Evolutionary conservation across 2,329 filamentous ascomycete genomes (phyloP).

Genomic region (Colletotrichum karsti): DNA sequence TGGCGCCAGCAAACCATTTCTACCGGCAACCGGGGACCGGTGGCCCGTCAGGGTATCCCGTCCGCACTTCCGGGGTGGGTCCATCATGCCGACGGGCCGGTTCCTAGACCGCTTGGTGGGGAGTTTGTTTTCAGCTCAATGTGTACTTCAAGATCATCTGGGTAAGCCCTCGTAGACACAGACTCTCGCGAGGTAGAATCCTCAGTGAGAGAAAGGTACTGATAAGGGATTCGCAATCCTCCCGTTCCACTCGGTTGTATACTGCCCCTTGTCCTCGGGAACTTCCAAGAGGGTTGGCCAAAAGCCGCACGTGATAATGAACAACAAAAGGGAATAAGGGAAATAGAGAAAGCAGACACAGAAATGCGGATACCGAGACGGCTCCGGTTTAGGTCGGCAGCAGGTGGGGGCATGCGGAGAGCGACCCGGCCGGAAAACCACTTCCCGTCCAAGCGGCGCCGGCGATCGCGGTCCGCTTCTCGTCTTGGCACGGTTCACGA

Average conservation of each 20-base stretch:
- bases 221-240: no score
- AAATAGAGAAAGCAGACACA: no score
- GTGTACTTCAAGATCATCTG: not conserved
- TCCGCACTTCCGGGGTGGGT: not conserved
- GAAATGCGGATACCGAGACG: not conserved
- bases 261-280: no score
- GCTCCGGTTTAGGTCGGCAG: not conserved
- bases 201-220: no score
- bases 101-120: not conserved
- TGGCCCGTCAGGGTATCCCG: not conserved
- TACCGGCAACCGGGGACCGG: not conserved
- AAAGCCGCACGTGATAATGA: no score
- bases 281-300: no score
- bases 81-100: not conserved
- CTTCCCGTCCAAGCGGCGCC: not conserved
- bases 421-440: not conserved
- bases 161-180: not conserved
- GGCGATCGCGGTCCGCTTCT: not conserved
- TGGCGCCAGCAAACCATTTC: not conserved
- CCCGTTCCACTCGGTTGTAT: no score
- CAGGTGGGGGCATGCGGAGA: not conserved
- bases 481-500: not conserved
- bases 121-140: no score
- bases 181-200: not conserved
- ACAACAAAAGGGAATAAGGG: no score